phyloP scores from a whole-genome alignment of 768 basidiomycete species.

The Porphyrellus cyaneotinctus region DNA sequence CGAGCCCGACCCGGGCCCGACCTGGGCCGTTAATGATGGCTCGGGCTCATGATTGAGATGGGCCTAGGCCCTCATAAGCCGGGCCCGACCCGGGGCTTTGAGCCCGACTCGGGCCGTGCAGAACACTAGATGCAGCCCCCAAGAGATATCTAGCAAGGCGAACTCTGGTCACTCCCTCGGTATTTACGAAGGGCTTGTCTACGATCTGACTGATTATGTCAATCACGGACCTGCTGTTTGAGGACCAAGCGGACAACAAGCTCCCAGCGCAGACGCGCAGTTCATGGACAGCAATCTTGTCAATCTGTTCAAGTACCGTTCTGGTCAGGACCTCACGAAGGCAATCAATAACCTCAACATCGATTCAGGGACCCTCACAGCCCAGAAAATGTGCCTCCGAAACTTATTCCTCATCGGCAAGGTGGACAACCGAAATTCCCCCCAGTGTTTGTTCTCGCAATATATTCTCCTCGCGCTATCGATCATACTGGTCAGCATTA shows the following conservation, averaged over 20 bases:
- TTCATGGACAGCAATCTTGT: constrained; percentile 76
- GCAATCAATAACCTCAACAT: constrained; percentile 58
- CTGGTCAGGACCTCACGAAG: constrained; percentile 82
- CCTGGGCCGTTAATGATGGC: neutral
- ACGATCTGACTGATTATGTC: constrained; percentile 83
- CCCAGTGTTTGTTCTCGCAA: constrained; percentile 87
- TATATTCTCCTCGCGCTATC: constrained; percentile 29
- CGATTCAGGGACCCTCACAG: constrained; percentile 38
- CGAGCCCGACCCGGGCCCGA: neutral
- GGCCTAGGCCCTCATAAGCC: neutral
- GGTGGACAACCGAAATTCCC: constrained; percentile 85
- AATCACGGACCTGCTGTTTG: constrained; percentile 56
- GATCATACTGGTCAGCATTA: constrained; percentile 94
- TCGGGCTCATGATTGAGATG: neutral
- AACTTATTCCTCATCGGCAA: constrained; percentile 91
- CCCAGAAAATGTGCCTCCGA: constrained; percentile 85
- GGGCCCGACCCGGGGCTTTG: neutral
- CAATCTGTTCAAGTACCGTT: constrained; percentile 68
- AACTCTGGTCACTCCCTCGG: constrained; percentile 62
- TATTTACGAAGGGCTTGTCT: constrained; percentile 81
- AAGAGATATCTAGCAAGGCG: constrained; percentile 70
- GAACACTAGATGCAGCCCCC: constrained; percentile 38
- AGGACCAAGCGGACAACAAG: constrained; percentile 46
- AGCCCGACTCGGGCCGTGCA: neutral
- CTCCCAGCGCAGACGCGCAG: constrained; percentile 41